Evolutionary conservation across 441 rosid genomes (phyloP).

Genomic region (Capsella rubella): DNA sequence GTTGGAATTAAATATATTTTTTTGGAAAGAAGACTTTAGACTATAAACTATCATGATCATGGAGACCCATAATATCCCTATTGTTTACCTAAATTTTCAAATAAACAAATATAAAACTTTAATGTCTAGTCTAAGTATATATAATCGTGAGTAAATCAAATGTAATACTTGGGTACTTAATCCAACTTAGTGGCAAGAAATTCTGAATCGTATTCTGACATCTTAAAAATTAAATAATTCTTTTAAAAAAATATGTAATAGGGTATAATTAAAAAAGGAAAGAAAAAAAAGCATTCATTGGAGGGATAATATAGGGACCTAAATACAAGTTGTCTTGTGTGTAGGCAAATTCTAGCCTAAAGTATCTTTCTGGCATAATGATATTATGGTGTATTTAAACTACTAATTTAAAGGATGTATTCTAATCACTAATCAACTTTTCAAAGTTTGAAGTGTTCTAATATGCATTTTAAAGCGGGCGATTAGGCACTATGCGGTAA

Average conservation of each 20-base stretch:
- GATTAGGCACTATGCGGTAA: too few relatives aligned
- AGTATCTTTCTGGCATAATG: constrained; percentile 8
- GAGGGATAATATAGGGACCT: constrained; percentile 21
- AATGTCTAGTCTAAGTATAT: too few relatives aligned
- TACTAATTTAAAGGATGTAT: background rate
- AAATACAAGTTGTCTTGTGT: constrained; percentile 30
- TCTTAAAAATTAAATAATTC: background rate
- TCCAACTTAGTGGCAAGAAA: constrained; percentile 20
- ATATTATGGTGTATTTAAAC: background rate
- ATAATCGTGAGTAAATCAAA: background rate
- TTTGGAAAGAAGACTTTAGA: constrained; percentile 1
- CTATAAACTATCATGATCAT: constrained; percentile 18
- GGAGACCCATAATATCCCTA: constrained; percentile 34
- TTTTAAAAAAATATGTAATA: background rate
- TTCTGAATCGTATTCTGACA: constrained; percentile 26
- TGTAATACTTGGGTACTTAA: constrained; percentile 1
- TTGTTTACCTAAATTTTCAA: constrained; percentile 23
- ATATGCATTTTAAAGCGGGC: too few relatives aligned
- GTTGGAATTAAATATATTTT: constrained; percentile 18
- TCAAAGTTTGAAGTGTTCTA: too few relatives aligned
- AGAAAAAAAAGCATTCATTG: constrained; percentile 11
- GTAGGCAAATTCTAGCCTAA: constrained; percentile 24
- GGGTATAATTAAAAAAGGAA: background rate
- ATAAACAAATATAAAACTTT: background rate
- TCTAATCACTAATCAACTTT: constrained; percentile 1